Percentiles rank a stretch among this genome's conserved stretches.
Conservation (phyloP, 2,329 filamentous ascomycete genomes). For the Triangularia setosa region DNA sequence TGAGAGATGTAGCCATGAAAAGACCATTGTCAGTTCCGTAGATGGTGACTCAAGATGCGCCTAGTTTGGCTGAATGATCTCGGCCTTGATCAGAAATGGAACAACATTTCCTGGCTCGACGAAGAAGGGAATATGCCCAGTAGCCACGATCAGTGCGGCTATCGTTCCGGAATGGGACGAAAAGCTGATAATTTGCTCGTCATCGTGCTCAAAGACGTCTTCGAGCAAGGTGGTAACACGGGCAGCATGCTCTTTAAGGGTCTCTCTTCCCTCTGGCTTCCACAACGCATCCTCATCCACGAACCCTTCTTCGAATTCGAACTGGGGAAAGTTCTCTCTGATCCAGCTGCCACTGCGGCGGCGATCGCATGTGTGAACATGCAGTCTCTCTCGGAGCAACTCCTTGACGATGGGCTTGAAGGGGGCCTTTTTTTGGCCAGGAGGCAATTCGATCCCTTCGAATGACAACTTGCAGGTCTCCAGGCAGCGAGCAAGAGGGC, state of each 20-base stretch:
- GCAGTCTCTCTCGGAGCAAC: constrained; percentile 55
- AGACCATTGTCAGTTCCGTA: no score
- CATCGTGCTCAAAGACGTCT: constrained; percentile 17
- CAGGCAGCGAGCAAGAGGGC: constrained; percentile 55
- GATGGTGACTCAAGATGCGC: no score
- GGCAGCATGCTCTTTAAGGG: constrained; percentile 40
- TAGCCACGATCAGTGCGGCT: constrained; percentile 6
- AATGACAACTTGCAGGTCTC: constrained; percentile 45
- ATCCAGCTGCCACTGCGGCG: constrained; percentile 48
- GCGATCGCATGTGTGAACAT: constrained; percentile 59
- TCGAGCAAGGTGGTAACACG: constrained; percentile 13
- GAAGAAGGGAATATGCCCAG: not conserved
- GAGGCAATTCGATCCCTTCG: constrained; percentile 13
- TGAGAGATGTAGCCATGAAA: no score
- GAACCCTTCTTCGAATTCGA: constrained; percentile 51
- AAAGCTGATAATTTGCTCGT: constrained; percentile 17
- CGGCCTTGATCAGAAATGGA: constrained; percentile 3
- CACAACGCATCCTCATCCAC: constrained; percentile 53
- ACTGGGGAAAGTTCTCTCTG: constrained; percentile 45
- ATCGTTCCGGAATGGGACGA: constrained; percentile 17
- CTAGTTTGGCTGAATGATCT: not conserved
- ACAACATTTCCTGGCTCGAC: constrained; percentile 1
- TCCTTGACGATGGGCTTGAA: constrained; percentile 53
- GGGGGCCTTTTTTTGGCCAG: not conserved
- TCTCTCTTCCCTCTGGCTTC: constrained; percentile 45